These are phyloP conservation scores for Vitis riparia DNA, from an alignment of 164 flowering plant genomes.

Conservation along the genomic window DNA sequence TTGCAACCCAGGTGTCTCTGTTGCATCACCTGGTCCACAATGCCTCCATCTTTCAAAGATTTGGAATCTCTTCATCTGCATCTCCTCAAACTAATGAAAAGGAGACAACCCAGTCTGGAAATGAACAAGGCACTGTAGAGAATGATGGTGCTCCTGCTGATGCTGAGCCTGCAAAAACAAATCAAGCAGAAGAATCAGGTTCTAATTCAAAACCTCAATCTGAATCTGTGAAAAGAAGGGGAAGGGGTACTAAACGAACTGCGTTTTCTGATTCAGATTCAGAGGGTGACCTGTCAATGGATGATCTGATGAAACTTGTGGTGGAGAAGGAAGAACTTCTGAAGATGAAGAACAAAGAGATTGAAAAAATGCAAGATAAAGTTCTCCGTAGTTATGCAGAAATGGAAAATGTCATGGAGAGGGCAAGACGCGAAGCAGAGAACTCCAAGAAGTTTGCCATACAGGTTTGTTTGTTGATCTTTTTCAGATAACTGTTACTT, in stretches of 20 bases:
- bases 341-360: slow-evolving; percentile 57
- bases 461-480: slow-evolving; percentile 48
- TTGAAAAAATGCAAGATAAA: slow-evolving; percentile 69
- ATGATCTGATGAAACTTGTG: slow-evolving; percentile 75
- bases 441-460: slow-evolving; percentile 84
- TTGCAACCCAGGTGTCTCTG: slow-evolving; percentile 27
- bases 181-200: slow-evolving; percentile 44
- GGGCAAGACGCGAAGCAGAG: slow-evolving; percentile 85
- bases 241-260: slow-evolving; percentile 45
- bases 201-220: slow-evolving; percentile 28
- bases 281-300: slow-evolving; percentile 61
- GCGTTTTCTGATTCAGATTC: slow-evolving; percentile 75
- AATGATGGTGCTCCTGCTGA: slow-evolving; percentile 18
- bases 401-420: slow-evolving; percentile 81
- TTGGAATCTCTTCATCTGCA: slow-evolving; percentile 67
- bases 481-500: background rate
- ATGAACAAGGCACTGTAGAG: slow-evolving; percentile 27
- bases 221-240: slow-evolving; percentile 30
- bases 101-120: slow-evolving; percentile 27
- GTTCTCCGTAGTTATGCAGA: slow-evolving; percentile 77
- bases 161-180: slow-evolving; percentile 16
- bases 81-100: slow-evolving; percentile 60
- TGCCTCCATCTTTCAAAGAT: slow-evolving; percentile 31
- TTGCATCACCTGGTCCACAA: slow-evolving; percentile 24
- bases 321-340: slow-evolving; percentile 72